Evolutionary conservation across 495 filamentous ascomycete species (phyloP).

Genomic region (Hypoxylon perforatum): DNA sequence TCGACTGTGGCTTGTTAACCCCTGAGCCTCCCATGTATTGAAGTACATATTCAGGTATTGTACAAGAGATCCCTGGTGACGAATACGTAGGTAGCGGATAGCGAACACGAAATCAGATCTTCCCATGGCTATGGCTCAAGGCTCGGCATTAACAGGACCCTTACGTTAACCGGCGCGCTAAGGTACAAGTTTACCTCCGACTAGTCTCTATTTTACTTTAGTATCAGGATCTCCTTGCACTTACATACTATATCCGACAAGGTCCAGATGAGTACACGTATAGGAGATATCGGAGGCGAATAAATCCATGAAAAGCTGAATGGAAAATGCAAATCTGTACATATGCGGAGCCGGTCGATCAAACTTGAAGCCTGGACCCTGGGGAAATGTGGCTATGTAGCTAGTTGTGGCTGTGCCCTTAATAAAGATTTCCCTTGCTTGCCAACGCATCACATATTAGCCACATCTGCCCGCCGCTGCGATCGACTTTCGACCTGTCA

Average conservation of each 20-base stretch:
- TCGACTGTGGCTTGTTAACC: conserved; percentile 20
- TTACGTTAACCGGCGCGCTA: not conserved
- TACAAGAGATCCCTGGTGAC: not conserved
- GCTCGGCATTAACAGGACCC: conserved; percentile 30
- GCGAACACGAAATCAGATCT: conserved; percentile 14
- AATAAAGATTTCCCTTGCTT: conserved; percentile 16
- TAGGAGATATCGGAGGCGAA: conserved; percentile 3
- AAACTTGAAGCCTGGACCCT: conserved; percentile 4
- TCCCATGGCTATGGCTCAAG: conserved; percentile 28
- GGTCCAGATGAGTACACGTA: not conserved
- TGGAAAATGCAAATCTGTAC: conserved; percentile 4
- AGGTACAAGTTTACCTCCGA: not conserved
- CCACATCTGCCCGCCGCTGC: conserved; percentile 33
- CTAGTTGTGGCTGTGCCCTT: not conserved
- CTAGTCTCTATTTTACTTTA: conserved; percentile 6
- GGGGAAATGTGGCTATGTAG: conserved; percentile 34
- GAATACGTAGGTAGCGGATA: not conserved
- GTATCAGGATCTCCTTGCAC: too few species aligned
- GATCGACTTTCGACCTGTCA: conserved; percentile 21
- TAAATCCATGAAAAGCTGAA: conserved; percentile 42
- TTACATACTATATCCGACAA: not conserved
- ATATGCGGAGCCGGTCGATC: conserved; percentile 23
- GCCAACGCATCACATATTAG: conserved; percentile 43
- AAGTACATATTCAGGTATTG: not conserved
- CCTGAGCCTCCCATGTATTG: conserved; percentile 13